Evolutionary conservation across 495 filamentous ascomycete species (phyloP).

Genomic region (Penicillium odoratum): DNA sequence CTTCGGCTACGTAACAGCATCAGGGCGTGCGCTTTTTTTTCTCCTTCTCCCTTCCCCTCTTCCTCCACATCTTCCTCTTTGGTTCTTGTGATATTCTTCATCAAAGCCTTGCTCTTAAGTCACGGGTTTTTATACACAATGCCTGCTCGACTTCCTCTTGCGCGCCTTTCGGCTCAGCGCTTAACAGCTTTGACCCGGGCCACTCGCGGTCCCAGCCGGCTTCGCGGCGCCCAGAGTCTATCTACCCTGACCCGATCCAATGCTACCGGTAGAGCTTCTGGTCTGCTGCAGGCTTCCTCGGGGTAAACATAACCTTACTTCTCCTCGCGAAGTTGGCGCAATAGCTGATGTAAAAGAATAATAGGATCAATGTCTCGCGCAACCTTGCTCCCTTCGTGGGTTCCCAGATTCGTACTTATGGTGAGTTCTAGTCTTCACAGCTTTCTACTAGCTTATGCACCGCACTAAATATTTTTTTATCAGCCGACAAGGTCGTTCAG

Average conservation of each 20-base stretch:
- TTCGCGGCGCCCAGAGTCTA: conserved; percentile 26
- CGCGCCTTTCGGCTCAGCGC: conserved; percentile 39
- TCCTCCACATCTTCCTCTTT: conserved; percentile 7
- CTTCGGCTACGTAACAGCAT: conserved; percentile 31
- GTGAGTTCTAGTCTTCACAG: conserved; percentile 17
- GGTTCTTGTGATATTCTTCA: neutral
- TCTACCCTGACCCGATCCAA: conserved; percentile 29
- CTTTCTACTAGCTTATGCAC: neutral
- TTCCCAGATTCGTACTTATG: conserved; percentile 43
- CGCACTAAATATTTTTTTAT: conserved; percentile 12
- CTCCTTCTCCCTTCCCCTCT: conserved; percentile 7
- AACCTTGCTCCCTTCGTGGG: conserved; percentile 32
- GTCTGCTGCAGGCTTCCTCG: conserved; percentile 29
- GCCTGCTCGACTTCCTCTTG: conserved; percentile 44
- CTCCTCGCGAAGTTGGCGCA: neutral
- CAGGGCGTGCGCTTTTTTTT: conserved; percentile 16
- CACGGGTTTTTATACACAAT: conserved; percentile 24
- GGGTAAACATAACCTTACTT: conserved; percentile 23
- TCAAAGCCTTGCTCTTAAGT: neutral
- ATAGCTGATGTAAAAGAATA: conserved; percentile 12
- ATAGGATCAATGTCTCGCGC: conserved; percentile 32
- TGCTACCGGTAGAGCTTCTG: conserved; percentile 23
- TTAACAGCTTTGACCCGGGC: conserved; percentile 32
- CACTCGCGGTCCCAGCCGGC: conserved; percentile 26
- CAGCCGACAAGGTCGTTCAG: conserved; percentile 82